Base-by-base conservation (phyloP, 73 alveolate genomes). In the Urostyla sp. region DNA sequence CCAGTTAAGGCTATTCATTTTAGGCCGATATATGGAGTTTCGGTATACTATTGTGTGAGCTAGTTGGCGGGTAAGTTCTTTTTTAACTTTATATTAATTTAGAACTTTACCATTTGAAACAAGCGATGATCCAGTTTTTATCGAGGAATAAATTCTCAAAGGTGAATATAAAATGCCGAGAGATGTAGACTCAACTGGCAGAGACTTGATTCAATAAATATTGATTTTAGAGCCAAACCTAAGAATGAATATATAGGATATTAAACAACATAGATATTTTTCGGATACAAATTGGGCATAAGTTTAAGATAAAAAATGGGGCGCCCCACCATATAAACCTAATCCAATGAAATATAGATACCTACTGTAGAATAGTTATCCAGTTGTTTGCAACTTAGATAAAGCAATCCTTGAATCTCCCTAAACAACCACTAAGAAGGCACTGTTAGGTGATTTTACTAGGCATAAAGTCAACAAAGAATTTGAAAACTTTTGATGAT, bases 11-110 rank as follows among this genome's bases (percentile, higher is more conserved):
- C 26, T 56, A 57, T 51, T 36, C 78, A 21, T 75, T 36, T 38
- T 10, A 3, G 67, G 61, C 59, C 1, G 87, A 75, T 40, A 38
- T 75, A 7, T 75, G 87, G 87, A 52, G 66, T 20, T 57, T 36
- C 28, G 87, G 87, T 20, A 44, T 75, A 4, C 26, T 75, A 35
- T 16, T 75, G 21, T 75, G 87, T 28, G 87, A 75, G 67, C 52
- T 75, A 5, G n/a, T 73, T 44, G 38, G 53, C 43, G 85, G 83
- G 63, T 50, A 50, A 13, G 16, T 13, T 13, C 31, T 18, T 50
- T 50, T 20, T 20, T 20, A 7, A 10, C 16, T 13, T 50, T 50
- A 20, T 20, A 13, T 18, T 50, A 50, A n/a, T n/a, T n/a, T 50
- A 50, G 72, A 15, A 44, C 60, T 50, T 20, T 73, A 28, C 85